Evolutionary conservation across 2,329 filamentous ascomycete species (phyloP).

Genomic region (Zymoseptoria passerinii): DNA sequence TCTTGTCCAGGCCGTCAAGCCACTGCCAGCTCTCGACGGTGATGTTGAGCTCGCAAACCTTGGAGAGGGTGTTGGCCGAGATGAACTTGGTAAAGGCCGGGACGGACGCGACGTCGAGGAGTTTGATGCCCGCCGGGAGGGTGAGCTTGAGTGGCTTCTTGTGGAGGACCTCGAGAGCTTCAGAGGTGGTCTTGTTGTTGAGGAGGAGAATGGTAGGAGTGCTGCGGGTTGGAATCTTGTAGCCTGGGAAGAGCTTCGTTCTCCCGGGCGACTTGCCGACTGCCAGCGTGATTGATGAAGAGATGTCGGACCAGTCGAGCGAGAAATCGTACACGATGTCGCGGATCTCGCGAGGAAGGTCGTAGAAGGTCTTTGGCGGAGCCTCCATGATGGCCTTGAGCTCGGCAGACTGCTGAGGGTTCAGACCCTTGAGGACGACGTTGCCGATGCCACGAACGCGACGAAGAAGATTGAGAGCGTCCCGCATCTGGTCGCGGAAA

Average conservation of each 20-base stretch:
- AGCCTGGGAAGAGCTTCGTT: constrained; percentile 1
- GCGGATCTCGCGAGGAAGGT: constrained; percentile 23
- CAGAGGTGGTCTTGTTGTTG: constrained; percentile 28
- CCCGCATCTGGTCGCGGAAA: constrained; percentile 21
- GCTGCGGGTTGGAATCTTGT: constrained; percentile 10
- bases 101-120: background rate
- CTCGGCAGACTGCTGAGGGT: constrained; percentile 14
- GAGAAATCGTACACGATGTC: constrained; percentile 23
- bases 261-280: constrained; percentile 14
- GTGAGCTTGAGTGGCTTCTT: constrained; percentile 23
- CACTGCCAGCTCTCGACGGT: constrained; percentile 23
- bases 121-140: constrained; percentile 10
- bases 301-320: constrained; percentile 19
- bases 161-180: constrained; percentile 23
- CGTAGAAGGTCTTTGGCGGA: constrained; percentile 12
- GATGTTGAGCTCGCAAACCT: constrained; percentile 18
- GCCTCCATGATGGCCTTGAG: constrained; percentile 21
- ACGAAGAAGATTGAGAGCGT: constrained; percentile 10
- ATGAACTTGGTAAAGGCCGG: constrained; percentile 17
- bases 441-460: constrained; percentile 16
- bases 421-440: constrained; percentile 20
- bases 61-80: constrained; percentile 12
- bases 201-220: constrained; percentile 30
- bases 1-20: constrained; percentile 17
- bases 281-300: constrained; percentile 8